phyloP scores from a whole-genome alignment of 768 basidiomycete species.

The Roridomyces roridus region DNA sequence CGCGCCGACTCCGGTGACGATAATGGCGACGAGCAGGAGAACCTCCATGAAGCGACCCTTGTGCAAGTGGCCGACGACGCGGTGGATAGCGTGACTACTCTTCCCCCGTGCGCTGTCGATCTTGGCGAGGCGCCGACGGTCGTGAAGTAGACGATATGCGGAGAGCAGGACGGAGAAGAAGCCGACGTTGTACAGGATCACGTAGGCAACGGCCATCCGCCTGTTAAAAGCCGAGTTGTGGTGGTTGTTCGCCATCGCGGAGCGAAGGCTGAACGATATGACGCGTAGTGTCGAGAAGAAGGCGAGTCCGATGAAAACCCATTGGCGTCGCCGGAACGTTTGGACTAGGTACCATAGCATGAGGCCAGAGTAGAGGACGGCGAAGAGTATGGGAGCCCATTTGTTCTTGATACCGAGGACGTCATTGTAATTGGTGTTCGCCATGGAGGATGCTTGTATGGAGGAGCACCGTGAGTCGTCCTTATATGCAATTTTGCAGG shows the following conservation, averaged over 20 bases:
- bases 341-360: slow-evolving; percentile 18
- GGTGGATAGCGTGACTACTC: background rate
- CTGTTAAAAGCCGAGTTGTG: slow-evolving; percentile 19
- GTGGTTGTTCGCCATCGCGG: slow-evolving; percentile 18
- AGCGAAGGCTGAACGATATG: slow-evolving; percentile 21
- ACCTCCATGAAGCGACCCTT: slow-evolving; percentile 21
- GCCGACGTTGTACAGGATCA: slow-evolving; percentile 21
- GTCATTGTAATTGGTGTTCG: slow-evolving; percentile 14
- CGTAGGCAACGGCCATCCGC: slow-evolving; percentile 18
- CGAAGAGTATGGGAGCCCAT: slow-evolving; percentile 25
- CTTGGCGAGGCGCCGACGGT: slow-evolving; percentile 16
- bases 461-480: background rate
- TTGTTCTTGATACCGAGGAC: slow-evolving; percentile 21
- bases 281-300: slow-evolving; percentile 20
- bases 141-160: slow-evolving; percentile 19
- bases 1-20: slow-evolving; percentile 13
- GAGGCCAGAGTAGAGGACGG: slow-evolving; percentile 14
- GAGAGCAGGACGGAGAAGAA: slow-evolving; percentile 25
- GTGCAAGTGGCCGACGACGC: slow-evolving; percentile 3
- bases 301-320: slow-evolving; percentile 3
- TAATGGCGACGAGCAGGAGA: slow-evolving; percentile 5
- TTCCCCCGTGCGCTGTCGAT: slow-evolving; percentile 3
- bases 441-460: slow-evolving; percentile 12
- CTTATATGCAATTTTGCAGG: too few species aligned
- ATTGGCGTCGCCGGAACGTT: slow-evolving; percentile 8